phyloP scores from a whole-genome alignment of 495 filamentous ascomycete genomes.

The Astrocystis sublimbata region DNA sequence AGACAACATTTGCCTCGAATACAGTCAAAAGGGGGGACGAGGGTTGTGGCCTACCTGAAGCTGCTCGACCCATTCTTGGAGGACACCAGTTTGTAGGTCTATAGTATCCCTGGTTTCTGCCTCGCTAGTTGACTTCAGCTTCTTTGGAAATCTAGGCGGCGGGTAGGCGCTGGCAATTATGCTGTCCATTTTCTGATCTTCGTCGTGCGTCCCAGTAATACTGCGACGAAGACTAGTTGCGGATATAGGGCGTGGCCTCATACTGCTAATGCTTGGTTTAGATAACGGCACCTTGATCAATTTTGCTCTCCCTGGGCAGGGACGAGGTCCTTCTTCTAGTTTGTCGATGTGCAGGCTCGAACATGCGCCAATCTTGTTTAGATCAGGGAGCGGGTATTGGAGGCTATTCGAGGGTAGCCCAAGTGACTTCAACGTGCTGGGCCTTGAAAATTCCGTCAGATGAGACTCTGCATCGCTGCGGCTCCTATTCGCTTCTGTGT shows the following conservation, averaged over 20 bases:
- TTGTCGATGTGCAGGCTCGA: background rate
- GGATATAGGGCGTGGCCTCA: background rate
- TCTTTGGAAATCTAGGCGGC: background rate
- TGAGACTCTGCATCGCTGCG: background rate
- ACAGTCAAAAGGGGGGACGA: too few species aligned
- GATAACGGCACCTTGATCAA: background rate
- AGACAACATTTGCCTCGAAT: too few species aligned
- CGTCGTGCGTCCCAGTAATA: background rate
- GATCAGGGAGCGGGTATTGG: background rate
- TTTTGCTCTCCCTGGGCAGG: background rate
- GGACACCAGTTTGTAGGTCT: conserved; percentile 29
- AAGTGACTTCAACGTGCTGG: background rate
- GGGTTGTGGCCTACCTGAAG: too few species aligned
- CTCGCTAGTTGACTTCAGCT: background rate
- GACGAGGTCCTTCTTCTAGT: background rate
- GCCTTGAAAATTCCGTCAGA: background rate
- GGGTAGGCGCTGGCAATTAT: background rate
- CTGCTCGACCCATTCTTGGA: conserved; percentile 33
- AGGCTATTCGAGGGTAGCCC: background rate
- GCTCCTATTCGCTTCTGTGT: conserved; percentile 24
- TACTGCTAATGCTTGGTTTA: background rate
- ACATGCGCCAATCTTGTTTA: background rate
- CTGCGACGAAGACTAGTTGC: background rate
- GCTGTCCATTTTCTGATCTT: background rate
- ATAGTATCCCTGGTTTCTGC: conserved; percentile 13